Evolutionary conservation across 2,329 filamentous ascomycete genomes (phyloP), one percentile per base, ranked within the genome.

Genomic region (Xylariaceae sp.): DNA sequence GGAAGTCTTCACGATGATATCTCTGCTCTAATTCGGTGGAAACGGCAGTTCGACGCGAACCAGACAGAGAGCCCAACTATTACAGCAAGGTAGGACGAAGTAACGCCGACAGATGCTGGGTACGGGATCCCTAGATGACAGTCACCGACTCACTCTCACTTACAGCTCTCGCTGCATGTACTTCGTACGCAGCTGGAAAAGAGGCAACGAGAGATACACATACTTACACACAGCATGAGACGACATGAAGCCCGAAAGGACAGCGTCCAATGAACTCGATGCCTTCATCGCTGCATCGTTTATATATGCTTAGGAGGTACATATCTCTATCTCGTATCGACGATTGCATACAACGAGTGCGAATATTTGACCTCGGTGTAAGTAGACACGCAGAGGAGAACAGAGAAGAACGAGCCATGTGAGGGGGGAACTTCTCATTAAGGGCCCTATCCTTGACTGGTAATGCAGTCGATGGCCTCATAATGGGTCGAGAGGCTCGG

Each of bases 401-500:
- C 13, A 30, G 18, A 13, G 30, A 10, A 50, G 7, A 30, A 50
- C 30, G 18, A 50, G 17, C 8, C 48, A 17, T 17, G 45, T 18
- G 48, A 50, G 13, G 48, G 48, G n/a, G 11, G 7, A 8, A 8
- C 11, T 45, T 15, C 11, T 13, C 13, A 15, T 15, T 48, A n/a
- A 18, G n/a, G 11, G 15, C 13, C 11, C 11, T 15, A 45, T n/a
- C 44, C n/a, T n/a, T 45, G 11, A 45, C 10, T 5, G 15, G n/a
- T 11, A n/a, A n/a, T 7, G 10, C n/a, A 13, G n/a, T 45, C 42
- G 17, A 49, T 13, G 17, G 34, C 17, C 44, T 37, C 47, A 37
- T 15, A 30, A 3, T 17, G 42, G 42, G 44, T 52, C 55, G 57
- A 51, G 49, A 52, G 53, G 44, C 37, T 58, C 52, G 59, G 55